These are phyloP conservation scores for Priceomyces medius DNA, from an alignment of 805 yeast genomes.

Conservation along the genomic window DNA sequence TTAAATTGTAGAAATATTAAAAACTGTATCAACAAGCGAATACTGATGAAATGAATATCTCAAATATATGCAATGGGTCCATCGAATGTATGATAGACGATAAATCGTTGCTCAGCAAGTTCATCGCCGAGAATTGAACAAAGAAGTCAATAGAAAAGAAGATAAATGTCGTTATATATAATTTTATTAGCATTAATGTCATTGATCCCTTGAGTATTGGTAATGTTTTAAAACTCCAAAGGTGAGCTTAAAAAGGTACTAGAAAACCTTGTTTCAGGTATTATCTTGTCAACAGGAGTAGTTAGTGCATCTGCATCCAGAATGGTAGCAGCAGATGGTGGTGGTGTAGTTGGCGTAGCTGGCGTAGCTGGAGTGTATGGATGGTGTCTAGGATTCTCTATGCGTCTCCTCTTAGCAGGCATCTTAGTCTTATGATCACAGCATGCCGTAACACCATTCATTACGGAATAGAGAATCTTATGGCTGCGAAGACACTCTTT, in stretches of 20 bases:
- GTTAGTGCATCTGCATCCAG: background rate
- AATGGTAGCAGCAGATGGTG: background rate
- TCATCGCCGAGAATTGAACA: background rate
- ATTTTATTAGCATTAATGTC: too few relatives aligned
- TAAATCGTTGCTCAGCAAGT: background rate
- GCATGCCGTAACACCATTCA: background rate
- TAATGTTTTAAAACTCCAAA: background rate
- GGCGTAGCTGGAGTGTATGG: background rate
- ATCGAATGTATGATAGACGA: background rate
- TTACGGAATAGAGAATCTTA: background rate
- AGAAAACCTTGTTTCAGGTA: background rate
- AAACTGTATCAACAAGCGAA: too few relatives aligned
- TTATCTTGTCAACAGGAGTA: background rate
- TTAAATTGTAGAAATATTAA: too few relatives aligned
- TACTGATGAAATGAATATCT: too few relatives aligned
- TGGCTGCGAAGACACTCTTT: constrained; percentile 2
- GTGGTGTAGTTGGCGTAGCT: background rate
- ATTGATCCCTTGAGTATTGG: too few relatives aligned
- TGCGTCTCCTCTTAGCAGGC: background rate
- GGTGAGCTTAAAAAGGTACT: background rate
- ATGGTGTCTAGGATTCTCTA: background rate
- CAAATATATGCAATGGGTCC: background rate
- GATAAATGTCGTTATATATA: too few relatives aligned
- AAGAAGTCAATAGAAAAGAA: background rate
- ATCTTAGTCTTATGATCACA: background rate